Evolutionary conservation across 345 rosid genomes (phyloP), one percentile per base, ranked within the genome.

Genomic region (Euphorbia peplus): DNA sequence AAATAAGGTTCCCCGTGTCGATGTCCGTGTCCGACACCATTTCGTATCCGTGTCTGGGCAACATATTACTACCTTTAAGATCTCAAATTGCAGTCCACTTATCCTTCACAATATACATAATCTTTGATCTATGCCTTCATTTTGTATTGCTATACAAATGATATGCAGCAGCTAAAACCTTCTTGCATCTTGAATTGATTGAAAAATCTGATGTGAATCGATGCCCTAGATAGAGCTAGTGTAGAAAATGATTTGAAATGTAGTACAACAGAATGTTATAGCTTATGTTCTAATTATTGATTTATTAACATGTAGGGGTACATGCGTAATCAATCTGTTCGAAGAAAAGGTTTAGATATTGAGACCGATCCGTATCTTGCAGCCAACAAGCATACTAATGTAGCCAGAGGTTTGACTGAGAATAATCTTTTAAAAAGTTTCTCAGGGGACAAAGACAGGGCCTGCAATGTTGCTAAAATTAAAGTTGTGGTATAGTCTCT

Each of bases 381-480:
- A 47, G 64, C 68, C 55, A 61, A 70, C 63, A 78, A 78, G 30
- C 65, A 48, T 18, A 39, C 53, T 1, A 70, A 60, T 66, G 71
- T 75, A 57, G 19, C 70, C 24, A 77, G 53, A 5, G 74, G 71
- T 58, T 42, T 79, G 64, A 67, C 78, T 1, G 87, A 81, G 53
- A 80, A 79, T 48, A 69, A 26, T 75, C 79, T 79, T 65, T 75
- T 74, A 18, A 84, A 74, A 66, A 86, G 86, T 71, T 80, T 81
- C 44, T 52, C 82, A 5, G 74, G 54, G 13, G 90, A 86, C 61
- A 86, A 79, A 70, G 88, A 82, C 47, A 82, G 75, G 53, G 78
- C 83, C 54, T 82, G 75, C 63, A 66, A 37, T 80, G 90, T 86
- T 64, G 88, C 90, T 11, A 86, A 80, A 78, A 86, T 84, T 77